Conservation (phyloP, 2,329 filamentous ascomycete genomes). For the Metarhizium anisopliae region DNA sequence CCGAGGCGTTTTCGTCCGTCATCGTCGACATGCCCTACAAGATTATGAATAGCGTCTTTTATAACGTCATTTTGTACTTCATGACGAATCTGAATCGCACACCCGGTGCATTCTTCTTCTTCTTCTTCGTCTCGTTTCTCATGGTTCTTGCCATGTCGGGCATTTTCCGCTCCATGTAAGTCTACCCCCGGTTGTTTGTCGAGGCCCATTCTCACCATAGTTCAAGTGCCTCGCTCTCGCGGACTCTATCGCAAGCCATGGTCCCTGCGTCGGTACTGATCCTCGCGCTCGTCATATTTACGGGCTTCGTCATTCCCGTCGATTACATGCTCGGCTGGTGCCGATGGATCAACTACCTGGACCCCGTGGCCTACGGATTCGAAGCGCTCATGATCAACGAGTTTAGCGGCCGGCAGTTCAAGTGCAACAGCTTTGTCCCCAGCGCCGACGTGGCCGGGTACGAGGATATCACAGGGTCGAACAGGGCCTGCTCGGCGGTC, state of each 20-base stretch:
- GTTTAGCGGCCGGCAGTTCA: slow-evolving; percentile 38
- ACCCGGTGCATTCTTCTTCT: slow-evolving; percentile 60
- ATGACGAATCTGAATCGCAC: slow-evolving; percentile 70
- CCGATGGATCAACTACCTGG: slow-evolving; percentile 49
- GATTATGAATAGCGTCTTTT: slow-evolving; percentile 57
- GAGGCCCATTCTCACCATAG: no score
- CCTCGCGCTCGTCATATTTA: slow-evolving; percentile 57
- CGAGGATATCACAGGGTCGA: no score
- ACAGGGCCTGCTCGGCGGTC: slow-evolving; percentile 27
- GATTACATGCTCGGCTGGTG: slow-evolving; percentile 76
- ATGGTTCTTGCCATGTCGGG: slow-evolving; percentile 74
- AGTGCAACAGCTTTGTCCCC: no score
- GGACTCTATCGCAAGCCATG: slow-evolving; percentile 56
- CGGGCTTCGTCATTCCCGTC: slow-evolving; percentile 57
- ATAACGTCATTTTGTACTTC: slow-evolving; percentile 74
- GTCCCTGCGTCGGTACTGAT: slow-evolving; percentile 52
- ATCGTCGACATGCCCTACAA: slow-evolving; percentile 74
- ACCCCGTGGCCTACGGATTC: slow-evolving; percentile 71
- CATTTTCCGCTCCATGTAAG: slow-evolving; percentile 64
- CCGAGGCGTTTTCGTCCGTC: slow-evolving; percentile 78
- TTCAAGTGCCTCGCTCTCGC: slow-evolving; percentile 51
- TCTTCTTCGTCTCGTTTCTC: slow-evolving; percentile 64
- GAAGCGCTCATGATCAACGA: slow-evolving; percentile 77
- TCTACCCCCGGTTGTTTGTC: no score
- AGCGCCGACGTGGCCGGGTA: no score